Base-by-base conservation (phyloP, 2,329 filamentous ascomycete species). In the Penicillium sp. region DNA sequence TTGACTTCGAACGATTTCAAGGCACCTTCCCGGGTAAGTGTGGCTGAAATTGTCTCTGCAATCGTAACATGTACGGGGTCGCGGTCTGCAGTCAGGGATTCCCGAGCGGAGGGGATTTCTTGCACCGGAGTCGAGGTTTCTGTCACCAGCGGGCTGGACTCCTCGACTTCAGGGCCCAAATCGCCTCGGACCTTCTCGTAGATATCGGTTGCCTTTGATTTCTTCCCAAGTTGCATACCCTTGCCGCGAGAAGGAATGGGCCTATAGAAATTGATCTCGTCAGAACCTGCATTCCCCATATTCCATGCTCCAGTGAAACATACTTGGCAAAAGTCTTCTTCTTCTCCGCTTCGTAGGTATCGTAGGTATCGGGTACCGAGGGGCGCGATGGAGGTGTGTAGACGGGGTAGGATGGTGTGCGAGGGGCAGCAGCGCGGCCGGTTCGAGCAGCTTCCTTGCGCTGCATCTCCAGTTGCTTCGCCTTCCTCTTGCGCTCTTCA, bases 191-290 rank as follows among this genome's bases (percentile, higher is more conserved):
- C 92, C 66, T 92, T 89, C 74, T 97, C 92, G 70, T 95, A 97
- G 81, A 97, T 96, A 72, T 95, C 92, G 27, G 89, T 95, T 20
- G 90, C 92, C 79, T 97, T 97, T 54, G 90, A 95, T 78, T 99
- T 99, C 80, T 97, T 97, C 74, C 94, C 94, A 51, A 99, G 80
- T 74, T 97, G 92, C 95, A 99, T 99, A 62, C 94, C 94, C 79
- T 99, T 99, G 65, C 90, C 91, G 76, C 95, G 90, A 53, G 87
- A 83, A 45, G 89, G 69, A 27, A 77, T 51, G 16, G 75, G 70
- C 55, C 83, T 66, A 83, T 69, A 45, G 81, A 76, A 42, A 33
- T 28, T 67, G 79, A 44, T 11, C 5, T 14, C 83, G 43, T 60
- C 39, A 59, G 51, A 40, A 46, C n/a, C 13, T 38, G 14, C 1